A percentile compares a stretch with the other conserved stretches of the same genome.
phyloP scores from a whole-genome alignment of 106 monocot species.

The Chionographis japonica region DNA sequence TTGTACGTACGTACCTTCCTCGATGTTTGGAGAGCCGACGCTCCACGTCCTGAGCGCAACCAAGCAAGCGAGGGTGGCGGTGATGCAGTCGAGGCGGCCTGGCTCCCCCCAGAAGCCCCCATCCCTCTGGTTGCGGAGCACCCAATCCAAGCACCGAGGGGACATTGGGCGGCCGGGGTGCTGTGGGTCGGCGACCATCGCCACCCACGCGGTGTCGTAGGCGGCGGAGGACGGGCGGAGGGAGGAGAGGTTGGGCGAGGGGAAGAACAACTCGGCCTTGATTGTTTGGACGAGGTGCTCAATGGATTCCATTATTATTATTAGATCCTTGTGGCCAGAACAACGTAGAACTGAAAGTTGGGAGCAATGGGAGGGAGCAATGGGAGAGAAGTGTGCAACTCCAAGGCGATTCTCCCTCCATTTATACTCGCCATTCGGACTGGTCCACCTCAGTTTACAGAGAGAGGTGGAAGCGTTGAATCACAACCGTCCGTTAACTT shows the following conservation, averaged over 20 bases:
- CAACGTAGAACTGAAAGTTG: too few relatives aligned
- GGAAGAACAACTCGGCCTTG: slow-evolving; percentile 7
- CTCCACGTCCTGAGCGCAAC: slow-evolving; percentile 8
- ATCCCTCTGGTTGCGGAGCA: slow-evolving; percentile 9
- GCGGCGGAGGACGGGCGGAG: slow-evolving; percentile 1
- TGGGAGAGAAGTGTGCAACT: too few relatives aligned
- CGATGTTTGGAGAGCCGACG: not conserved
- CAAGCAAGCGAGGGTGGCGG: slow-evolving; percentile 12
- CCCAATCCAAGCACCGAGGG: slow-evolving; percentile 2
- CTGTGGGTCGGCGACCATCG: not conserved
- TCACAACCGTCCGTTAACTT: too few relatives aligned
- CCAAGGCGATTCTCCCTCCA: too few relatives aligned
- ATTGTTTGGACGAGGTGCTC: not conserved
- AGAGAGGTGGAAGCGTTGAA: too few relatives aligned
- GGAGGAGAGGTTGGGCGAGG: slow-evolving; percentile 4
- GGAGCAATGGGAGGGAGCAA: too few relatives aligned
- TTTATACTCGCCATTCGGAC: too few relatives aligned
- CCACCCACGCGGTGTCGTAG: slow-evolving; percentile 19
- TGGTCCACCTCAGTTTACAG: too few relatives aligned
- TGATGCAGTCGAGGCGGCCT: not conserved
- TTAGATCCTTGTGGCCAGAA: too few relatives aligned
- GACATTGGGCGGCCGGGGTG: not conserved
- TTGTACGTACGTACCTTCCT: not conserved
- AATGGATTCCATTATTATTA: too few relatives aligned
- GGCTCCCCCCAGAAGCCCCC: slow-evolving; percentile 13